Evolutionary conservation across 176 grass and related monocot genomes (phyloP).

Genomic region (Cocos nucifera): DNA sequence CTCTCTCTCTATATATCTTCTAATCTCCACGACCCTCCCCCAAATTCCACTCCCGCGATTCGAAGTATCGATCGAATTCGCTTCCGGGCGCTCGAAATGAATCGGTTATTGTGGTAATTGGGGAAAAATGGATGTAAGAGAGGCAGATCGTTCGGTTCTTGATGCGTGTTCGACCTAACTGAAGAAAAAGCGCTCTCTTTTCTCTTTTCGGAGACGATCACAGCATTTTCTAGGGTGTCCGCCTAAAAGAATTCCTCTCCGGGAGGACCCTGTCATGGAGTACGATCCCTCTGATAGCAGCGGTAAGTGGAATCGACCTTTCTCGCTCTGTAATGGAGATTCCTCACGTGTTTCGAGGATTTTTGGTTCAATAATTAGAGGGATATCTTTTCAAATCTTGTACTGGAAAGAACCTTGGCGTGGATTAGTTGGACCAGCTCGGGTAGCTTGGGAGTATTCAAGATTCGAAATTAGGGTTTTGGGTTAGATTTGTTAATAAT

Average conservation of each 20-base stretch:
- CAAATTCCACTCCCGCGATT: not conserved
- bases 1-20: not conserved
- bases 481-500: not conserved
- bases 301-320: not conserved
- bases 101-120: not conserved
- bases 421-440: not conserved
- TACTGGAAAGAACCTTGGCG: not conserved
- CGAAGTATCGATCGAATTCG: not conserved
- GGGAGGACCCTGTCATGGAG: not conserved
- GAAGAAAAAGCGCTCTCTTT: not conserved
- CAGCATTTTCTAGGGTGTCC: not conserved
- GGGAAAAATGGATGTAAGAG: too few relatives aligned
- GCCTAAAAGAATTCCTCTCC: not conserved
- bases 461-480: conserved; percentile 1
- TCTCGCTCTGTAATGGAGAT: not conserved
- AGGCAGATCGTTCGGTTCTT: too few relatives aligned
- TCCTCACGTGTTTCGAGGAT: not conserved
- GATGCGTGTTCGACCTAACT: too few relatives aligned
- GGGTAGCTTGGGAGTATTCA: not conserved
- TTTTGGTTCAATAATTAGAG: not conserved
- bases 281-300: conserved; percentile 2
- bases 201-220: not conserved
- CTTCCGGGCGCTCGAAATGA: not conserved
- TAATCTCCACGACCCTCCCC: not conserved
- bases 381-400: too few relatives aligned